Percentiles rank a stretch among this genome's conserved stretches.
Evolutionary conservation across 345 rosid genomes (phyloP).

Genomic region (Streptanthus diversifolius): DNA sequence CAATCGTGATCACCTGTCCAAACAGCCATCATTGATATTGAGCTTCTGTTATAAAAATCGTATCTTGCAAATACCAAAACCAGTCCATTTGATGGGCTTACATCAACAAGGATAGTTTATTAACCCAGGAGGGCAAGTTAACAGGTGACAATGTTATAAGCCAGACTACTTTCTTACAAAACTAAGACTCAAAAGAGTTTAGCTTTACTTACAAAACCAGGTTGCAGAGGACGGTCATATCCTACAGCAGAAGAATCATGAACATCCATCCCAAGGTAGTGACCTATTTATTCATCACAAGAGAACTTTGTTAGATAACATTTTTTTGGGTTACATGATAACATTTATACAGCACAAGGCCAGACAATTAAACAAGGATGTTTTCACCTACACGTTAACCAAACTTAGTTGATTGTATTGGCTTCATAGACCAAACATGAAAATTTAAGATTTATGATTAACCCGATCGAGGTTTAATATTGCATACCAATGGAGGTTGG

Average conservation of each 20-base stretch:
- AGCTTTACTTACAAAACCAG: slow-evolving; percentile 78
- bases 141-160: not conserved
- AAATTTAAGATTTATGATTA: not conserved
- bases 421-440: not conserved
- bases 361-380: not conserved
- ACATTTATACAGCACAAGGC: not conserved
- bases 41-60: not conserved
- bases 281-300: slow-evolving; percentile 55
- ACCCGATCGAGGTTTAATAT: not conserved
- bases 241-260: slow-evolving; percentile 79
- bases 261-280: slow-evolving; percentile 97
- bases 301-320: slow-evolving; percentile 13
- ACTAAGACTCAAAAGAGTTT: not conserved
- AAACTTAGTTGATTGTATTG: not conserved
- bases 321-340: not conserved
- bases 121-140: not conserved
- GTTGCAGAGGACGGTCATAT: slow-evolving; percentile 71
- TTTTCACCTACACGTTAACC: not conserved
- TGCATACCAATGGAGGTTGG: slow-evolving; percentile 89
- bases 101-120: slow-evolving; percentile 2
- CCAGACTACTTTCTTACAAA: not conserved
- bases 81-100: not conserved
- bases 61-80: not conserved
- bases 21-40: not conserved
- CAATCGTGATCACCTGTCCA: slow-evolving; percentile 89